A percentile compares a stretch with the other conserved stretches of the same genome.
These are phyloP conservation scores for Asterochloris erici DNA, from an alignment of 139 green algal species.

Conservation along the genomic window DNA sequence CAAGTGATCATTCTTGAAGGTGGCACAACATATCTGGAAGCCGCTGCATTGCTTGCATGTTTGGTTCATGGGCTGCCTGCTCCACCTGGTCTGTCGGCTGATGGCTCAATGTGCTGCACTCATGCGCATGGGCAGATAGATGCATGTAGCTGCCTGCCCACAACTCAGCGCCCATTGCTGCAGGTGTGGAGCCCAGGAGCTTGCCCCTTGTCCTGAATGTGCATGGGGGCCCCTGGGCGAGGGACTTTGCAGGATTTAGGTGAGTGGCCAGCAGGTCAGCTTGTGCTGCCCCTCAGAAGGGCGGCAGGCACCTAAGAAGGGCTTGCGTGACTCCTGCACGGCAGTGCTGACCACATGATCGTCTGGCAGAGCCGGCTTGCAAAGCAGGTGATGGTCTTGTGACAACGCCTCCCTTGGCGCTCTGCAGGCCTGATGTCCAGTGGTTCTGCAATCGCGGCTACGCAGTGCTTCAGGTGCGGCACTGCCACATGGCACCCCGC, in stretches of 20 bases:
- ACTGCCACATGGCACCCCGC: not conserved
- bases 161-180: not conserved
- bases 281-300: too few relatives aligned
- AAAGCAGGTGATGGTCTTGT: too few relatives aligned
- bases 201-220: conserved; percentile 20
- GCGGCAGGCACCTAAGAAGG: too few relatives aligned
- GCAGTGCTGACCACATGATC: too few relatives aligned
- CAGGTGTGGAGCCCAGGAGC: not conserved
- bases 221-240: conserved; percentile 16
- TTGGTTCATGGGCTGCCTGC: not conserved
- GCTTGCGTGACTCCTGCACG: too few relatives aligned
- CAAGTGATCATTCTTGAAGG: not conserved
- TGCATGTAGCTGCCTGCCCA: too few relatives aligned
- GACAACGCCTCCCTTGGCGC: too few relatives aligned
- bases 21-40: not conserved
- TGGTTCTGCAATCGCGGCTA: conserved; percentile 21
- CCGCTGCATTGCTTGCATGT: not conserved
- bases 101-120: too few relatives aligned
- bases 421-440: not conserved
- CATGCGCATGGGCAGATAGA: too few relatives aligned
- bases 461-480: conserved; percentile 11
- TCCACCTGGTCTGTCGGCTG: too few relatives aligned
- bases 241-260: conserved; percentile 1
- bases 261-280: too few relatives aligned
- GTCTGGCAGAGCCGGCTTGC: too few relatives aligned